Base-by-base conservation (phyloP, 2,329 filamentous ascomycete species). In the Xylariaceae sp. region DNA sequence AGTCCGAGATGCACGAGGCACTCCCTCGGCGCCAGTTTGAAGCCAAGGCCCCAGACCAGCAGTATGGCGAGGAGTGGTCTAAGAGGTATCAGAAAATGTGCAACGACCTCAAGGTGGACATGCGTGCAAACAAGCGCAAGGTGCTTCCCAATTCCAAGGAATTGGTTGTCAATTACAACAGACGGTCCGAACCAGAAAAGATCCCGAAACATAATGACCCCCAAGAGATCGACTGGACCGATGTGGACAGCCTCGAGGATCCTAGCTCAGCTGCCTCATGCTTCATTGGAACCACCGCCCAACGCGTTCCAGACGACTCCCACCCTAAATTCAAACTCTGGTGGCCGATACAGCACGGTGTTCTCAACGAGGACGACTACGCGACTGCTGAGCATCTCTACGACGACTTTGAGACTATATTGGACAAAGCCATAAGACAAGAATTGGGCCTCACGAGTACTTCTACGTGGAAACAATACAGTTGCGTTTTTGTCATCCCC, bases 111-210 rank as follows among this genome's bases (percentile, higher is more conserved):
- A 96, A 95, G 72, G 75, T 86, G 2, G 88, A 90, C 48, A 95
- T 97, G 89, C 86, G 92, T 57, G 83, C 85, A 62, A 96, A 96
- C 73, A 97, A 97, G 78, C 86, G 90, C 67, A 88, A 95, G 69
- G 92, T 96, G 15, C 74, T 97, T 47, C 94, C 94, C n/a, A 97
- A 97, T 68, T 96, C 92, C 0, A 95, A 96, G 70, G 94, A 99
- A 67, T 78, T 96, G 54, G 92, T 96, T 1, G 84, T 92, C 60
- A 97, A 96, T 67, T 97, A 89, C 78, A 99, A 99, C 71, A 84
- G 88, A 49, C 83, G 89, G 45, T 88, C 85, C 0, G 84, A 88
- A 32, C 86, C 90, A 6, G 94, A 97, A 62, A 81, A 87, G 46
- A 97, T 99, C 56, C 86, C 88, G 5, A 88, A 94, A 66, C 94